Conservation (phyloP, 495 filamentous ascomycete species). For the Penicillium lagena region DNA sequence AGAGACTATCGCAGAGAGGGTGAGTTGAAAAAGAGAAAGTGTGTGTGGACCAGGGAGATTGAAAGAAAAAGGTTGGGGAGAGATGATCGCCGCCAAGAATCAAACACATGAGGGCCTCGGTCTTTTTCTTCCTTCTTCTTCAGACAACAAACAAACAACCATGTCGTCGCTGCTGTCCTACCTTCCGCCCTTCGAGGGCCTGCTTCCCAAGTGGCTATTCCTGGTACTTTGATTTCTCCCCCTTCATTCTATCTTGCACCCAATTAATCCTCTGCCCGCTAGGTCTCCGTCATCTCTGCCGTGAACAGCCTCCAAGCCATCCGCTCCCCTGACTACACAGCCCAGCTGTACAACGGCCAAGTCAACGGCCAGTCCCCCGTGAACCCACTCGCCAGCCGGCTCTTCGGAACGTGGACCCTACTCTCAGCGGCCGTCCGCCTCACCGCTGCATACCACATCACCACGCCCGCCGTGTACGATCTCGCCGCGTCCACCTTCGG, state of each 20-base stretch:
- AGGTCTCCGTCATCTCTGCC: conserved; percentile 73
- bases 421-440: conserved; percentile 67
- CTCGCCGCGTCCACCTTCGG: conserved; percentile 73
- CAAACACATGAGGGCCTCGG: conserved; percentile 16
- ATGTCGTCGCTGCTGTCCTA: conserved; percentile 31
- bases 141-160: conserved; percentile 2
- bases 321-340: conserved; percentile 62
- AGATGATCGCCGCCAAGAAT: conserved; percentile 21
- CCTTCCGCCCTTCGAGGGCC: conserved; percentile 51
- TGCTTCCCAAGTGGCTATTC: conserved; percentile 62
- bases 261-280: neutral
- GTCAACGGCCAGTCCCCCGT: conserved; percentile 37
- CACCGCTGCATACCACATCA: conserved; percentile 82
- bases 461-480: conserved; percentile 63
- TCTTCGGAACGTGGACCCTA: conserved; percentile 91
- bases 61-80: conserved; percentile 19
- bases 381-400: conserved; percentile 63
- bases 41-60: conserved; percentile 1
- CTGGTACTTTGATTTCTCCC: conserved; percentile 37
- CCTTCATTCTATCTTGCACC: neutral
- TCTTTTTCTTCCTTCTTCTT: conserved; percentile 1
- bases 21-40: conserved; percentile 1
- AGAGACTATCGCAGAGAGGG: neutral
- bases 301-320: conserved; percentile 81
- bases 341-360: conserved; percentile 58